Base-by-base conservation (phyloP, 1,284 basidiomycete genomes). In the Stygiomarasmius scandens region DNA sequence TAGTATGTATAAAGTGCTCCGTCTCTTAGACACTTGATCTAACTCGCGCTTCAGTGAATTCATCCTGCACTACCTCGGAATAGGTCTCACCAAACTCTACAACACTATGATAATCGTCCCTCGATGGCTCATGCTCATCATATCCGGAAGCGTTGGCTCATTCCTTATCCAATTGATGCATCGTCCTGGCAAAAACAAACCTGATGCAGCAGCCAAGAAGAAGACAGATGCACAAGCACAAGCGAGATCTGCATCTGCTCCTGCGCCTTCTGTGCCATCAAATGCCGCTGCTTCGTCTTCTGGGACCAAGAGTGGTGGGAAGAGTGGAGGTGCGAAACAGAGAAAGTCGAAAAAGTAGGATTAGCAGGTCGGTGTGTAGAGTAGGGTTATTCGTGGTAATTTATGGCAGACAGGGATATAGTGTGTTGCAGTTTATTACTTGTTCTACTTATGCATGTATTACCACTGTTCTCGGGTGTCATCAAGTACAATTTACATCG, bases 11-110 rank as follows among this genome's bases (percentile, higher is more conserved):
- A 20, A 36, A 4, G 23, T 14, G 34, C 32, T 53, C 27, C 54
- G 48, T 55, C 58, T 56, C 24, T 46, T 47, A 19, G 27, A n/a
- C 23, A 27, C 22, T 34, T 47, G 5, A 3, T 46, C 29, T 36
- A 29, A 12, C 27, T 11, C 27, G 34, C 22, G 38, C 44, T 12
- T 25, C 64, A 92, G 90, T 51, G 90, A 92, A 76, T 86, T 77
- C 66, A 62, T 89, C 29, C 72, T 92, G 70, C 82, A 89, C 61
- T 83, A 80, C 64, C 69, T 85, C 55, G 87, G 87, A 0, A 61
- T 77, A 25, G 69, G 64, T 19, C 63, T 86, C 55, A 78, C 79
- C 46, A 76, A 73, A 57, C 46, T 77, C 45, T 92, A 92, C 75
- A 72, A 81, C 62, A 50, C 74, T 55, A 61, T 77, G 11, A 67